Base-by-base conservation (phyloP, 116 monocot genomes). In the Trichopus zeylanicus region DNA sequence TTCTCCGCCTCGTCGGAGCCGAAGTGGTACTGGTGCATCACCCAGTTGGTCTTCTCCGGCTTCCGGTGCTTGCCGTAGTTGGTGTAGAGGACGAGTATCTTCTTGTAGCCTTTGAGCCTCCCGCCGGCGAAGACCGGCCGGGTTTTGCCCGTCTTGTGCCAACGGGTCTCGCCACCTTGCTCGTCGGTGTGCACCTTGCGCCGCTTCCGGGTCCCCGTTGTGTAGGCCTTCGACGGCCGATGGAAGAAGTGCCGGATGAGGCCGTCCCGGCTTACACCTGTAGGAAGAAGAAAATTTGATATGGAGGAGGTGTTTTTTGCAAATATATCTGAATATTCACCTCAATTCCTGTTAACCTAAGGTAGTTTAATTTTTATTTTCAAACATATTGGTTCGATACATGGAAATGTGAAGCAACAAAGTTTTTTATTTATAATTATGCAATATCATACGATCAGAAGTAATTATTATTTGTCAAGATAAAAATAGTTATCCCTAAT, bases 11-110 rank as follows among this genome's bases (percentile, higher is more conserved):
- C 94, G 22, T 76, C 67, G 8, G 71, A 72, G 32, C 94, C 94
- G 0, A 95, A 64, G 57, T 95, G 94, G 64, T 95, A 95, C 55
- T 95, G 94, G 57, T 95, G 94, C 94, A 95, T 95, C 7, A 95
- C 89, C 94, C 94, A 95, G 55, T 81, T 89, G 7, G 94, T 95
- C 55, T 95, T 95, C 72, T 95, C 94, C 0, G 89, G 89, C 64
- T 95, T 95, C 30, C 74, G 48, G 33, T 78, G 78, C 74, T 89
- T 95, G 31, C 86, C 86, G 51, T 70, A 89, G 81, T 83, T 86
- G 34, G 90, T 78, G 78, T 95, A 95, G 62, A 95, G 83, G 46
- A 95, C 94, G 1, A 95, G 78, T 29, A 95, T 95, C 69, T 95
- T 95, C 74, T 95, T 95, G 72, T 75, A 75, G 0, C 91, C 91